Evolutionary conservation across 2,329 filamentous ascomycete genomes (phyloP).

Genomic region (Fusarium stilboides): DNA sequence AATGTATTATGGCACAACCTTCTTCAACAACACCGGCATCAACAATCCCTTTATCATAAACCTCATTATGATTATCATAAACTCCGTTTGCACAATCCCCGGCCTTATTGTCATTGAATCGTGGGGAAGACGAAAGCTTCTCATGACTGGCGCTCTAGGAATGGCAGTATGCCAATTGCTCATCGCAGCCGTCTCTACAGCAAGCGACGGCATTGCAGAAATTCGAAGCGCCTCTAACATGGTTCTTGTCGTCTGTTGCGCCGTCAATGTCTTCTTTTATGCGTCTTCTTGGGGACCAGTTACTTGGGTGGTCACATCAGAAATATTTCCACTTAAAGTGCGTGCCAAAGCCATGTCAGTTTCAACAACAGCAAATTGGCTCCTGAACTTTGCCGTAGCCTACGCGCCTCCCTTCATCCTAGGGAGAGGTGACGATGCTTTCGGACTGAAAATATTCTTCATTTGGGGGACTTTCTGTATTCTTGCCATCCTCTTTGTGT

Average conservation of each 20-base stretch:
- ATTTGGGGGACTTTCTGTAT: constrained; percentile 85
- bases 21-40: constrained; percentile 75
- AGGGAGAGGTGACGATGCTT: constrained; percentile 76
- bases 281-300: constrained; percentile 84
- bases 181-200: constrained; percentile 74
- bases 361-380: constrained; percentile 83
- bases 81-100: constrained; percentile 81
- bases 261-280: constrained; percentile 84
- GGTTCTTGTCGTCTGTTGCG: constrained; percentile 74
- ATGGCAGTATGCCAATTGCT: constrained; percentile 78
- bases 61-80: constrained; percentile 83
- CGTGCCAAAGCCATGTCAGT: constrained; percentile 83
- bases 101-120: constrained; percentile 83
- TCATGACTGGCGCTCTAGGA: constrained; percentile 81
- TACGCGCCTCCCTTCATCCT: constrained; percentile 87
- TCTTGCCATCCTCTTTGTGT: constrained; percentile 80
- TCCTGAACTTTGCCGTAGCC: constrained; percentile 84
- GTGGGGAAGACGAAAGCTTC: constrained; percentile 80
- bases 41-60: constrained; percentile 77
- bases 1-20: constrained; percentile 83
- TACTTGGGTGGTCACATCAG: constrained; percentile 80
- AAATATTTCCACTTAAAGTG: constrained; percentile 79
- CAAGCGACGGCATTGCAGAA: constrained; percentile 54
- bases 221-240: constrained; percentile 64
- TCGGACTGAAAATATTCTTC: constrained; percentile 83